These are phyloP conservation scores for Evansstolkia leycettana DNA, from an alignment of 495 filamentous ascomycete species.

Conservation along the genomic window DNA sequence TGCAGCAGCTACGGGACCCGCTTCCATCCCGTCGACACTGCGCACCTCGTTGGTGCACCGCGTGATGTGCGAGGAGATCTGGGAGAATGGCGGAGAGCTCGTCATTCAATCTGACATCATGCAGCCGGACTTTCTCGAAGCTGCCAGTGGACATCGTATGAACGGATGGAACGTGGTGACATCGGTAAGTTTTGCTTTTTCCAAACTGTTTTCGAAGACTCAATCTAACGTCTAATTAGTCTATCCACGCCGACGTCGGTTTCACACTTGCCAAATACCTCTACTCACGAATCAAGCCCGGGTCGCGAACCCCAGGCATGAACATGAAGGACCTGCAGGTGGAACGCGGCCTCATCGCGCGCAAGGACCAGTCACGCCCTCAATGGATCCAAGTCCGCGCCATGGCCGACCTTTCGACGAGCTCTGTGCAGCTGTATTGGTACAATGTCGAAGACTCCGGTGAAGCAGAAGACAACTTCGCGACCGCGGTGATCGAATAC, in stretches of 20 bases:
- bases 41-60: conserved; percentile 9
- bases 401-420: conserved; percentile 3
- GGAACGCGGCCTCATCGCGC: conserved; percentile 1
- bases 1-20: neutral
- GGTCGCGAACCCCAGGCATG: neutral
- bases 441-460: conserved; percentile 5
- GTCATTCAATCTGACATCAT: conserved; percentile 20
- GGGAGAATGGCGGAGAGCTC: conserved; percentile 5
- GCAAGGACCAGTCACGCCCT: conserved; percentile 3
- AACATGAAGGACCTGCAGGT: neutral
- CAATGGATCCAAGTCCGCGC: conserved; percentile 11
- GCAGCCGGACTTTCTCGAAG: conserved; percentile 18
- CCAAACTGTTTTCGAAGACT: neutral
- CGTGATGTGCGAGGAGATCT: conserved; percentile 14
- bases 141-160: conserved; percentile 24
- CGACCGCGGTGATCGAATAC: conserved; percentile 10
- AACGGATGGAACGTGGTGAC: conserved; percentile 24
- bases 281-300: neutral
- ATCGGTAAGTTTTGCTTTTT: conserved; percentile 14
- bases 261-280: conserved; percentile 47
- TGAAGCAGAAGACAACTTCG: conserved; percentile 6
- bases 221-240: conserved; percentile 5
- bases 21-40: neutral
- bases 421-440: conserved; percentile 6
- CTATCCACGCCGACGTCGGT: conserved; percentile 53